Evolutionary conservation across 2,329 filamentous ascomycete species (phyloP), one percentile per base, ranked within the genome.

Genomic region (Cercospora janseana): DNA sequence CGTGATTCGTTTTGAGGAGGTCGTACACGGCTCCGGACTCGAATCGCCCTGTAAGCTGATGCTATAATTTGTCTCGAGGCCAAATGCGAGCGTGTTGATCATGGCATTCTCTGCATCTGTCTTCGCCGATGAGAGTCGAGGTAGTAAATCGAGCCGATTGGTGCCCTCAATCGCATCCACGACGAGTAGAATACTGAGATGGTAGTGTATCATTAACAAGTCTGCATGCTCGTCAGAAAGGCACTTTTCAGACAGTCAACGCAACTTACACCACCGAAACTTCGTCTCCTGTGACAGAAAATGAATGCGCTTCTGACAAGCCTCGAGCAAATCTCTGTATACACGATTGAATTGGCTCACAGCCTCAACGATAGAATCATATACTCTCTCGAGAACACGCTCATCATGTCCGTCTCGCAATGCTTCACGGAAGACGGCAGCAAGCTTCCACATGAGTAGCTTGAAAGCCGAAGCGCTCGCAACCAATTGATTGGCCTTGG

Each of bases 371-470:
- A 44, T 27, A 9, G 41, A 26, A 8, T 32, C 27, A n/a, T 44
- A 44, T 9, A 53, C 45, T 28, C 41, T 41, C 8, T 49, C 32
- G 26, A 53, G 13, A 7, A 43, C 40, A 3, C 27, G 24, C 15
- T 54, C 51, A 20, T 54, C 51, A 24, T 54, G 46, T 12, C 51
- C 46, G 21, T 54, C 51, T 3, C 51, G 46, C 12, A 54, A 34
- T 13, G 51, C 51, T 15, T 54, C 51, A 6, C 51, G 46, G 12
- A 54, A 49, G 7, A 53, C 50, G 20, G 50, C 50, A 8, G 28
- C 40, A 2, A 53, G 38, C 18, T 53, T 53, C 45, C 46, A 54
- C 31, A 46, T 45, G 6, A 45, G 24, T 6, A 54, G 12, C 13
- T 54, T 54, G 32, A 49, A 50, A 20, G 46, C 46, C 9, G 46